Evolutionary conservation across 306 rosid genomes (phyloP).

Genomic region (Purshia tridentata): DNA sequence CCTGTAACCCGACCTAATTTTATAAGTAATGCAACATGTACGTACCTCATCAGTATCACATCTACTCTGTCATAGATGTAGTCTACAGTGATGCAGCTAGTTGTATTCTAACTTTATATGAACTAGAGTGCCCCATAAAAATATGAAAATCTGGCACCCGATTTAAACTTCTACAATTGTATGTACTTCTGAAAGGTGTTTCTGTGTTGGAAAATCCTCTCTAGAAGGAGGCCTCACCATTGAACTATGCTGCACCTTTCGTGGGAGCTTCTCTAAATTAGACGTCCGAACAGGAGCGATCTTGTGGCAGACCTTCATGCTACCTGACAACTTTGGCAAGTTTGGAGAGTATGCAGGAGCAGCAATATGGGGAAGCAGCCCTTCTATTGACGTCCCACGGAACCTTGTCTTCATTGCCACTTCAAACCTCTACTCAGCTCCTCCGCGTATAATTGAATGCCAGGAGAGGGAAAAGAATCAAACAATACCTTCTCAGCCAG

Average conservation of each 20-base stretch:
- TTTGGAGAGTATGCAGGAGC: conserved; percentile 52
- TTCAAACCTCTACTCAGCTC: conserved; percentile 60
- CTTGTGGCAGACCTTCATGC: conserved; percentile 57
- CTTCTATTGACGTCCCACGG: conserved; percentile 49
- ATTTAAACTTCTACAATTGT: neutral
- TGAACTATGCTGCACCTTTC: conserved; percentile 54
- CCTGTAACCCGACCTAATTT: neutral
- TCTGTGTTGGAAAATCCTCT: conserved; percentile 43
- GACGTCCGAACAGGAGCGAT: conserved; percentile 36
- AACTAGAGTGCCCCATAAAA: no score
- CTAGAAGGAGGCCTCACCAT: conserved; percentile 34
- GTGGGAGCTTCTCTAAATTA: conserved; percentile 48
- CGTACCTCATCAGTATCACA: no score
- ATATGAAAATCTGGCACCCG: neutral
- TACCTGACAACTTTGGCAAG: conserved; percentile 46
- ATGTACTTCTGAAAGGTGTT: conserved; percentile 18
- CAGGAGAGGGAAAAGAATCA: conserved; percentile 47
- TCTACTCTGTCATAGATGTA: no score
- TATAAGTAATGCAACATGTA: neutral
- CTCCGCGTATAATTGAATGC: conserved; percentile 36
- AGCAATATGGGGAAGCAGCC: conserved; percentile 78
- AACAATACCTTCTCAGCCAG: conserved; percentile 36
- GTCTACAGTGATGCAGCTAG: no score
- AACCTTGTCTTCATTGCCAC: conserved; percentile 57
- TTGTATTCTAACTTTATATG: neutral